Percentiles rank a stretch among this genome's conserved stretches.
Conservation (phyloP, 805 yeast genomes). For the Cyberlindnera euphorbiae region DNA sequence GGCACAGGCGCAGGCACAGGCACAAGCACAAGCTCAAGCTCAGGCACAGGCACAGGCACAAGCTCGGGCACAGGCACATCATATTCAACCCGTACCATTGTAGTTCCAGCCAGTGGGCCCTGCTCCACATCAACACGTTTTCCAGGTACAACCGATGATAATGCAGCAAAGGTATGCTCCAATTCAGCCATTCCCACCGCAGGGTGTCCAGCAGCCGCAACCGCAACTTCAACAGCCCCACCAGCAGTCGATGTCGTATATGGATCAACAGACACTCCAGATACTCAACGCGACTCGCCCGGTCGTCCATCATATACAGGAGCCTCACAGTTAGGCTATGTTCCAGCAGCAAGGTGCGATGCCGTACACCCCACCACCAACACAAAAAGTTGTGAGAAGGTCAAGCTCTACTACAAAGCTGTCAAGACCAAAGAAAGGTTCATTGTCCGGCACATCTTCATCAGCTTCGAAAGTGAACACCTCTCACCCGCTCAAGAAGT, state of each 20-base stretch:
- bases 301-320: too few relatives aligned
- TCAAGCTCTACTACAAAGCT: constrained; percentile 22
- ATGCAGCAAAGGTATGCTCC: not conserved
- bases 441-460: constrained; percentile 10
- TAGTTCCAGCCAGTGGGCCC: constrained; percentile 13
- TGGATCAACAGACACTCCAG: not conserved
- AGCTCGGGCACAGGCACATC: constrained; percentile 1
- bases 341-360: not conserved
- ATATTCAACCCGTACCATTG: constrained; percentile 7
- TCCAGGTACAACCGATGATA: constrained; percentile 1
- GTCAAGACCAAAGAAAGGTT: constrained; percentile 19
- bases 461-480: not conserved
- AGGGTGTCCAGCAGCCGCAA: constrained; percentile 26
- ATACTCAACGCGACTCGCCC: not conserved
- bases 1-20: constrained; percentile 6
- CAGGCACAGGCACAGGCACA: constrained; percentile 4
- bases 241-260: too few relatives aligned
- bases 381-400: constrained; percentile 12
- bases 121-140: constrained; percentile 10
- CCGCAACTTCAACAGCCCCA: constrained; percentile 2
- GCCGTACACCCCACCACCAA: constrained; percentile 13
- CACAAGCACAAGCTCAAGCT: constrained; percentile 5
- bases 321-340: not conserved
- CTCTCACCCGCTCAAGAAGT: constrained; percentile 17
- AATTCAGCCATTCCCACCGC: constrained; percentile 5